These are phyloP conservation scores for Cicer pinnatifidum DNA, from an alignment of 306 rosid species.

Conservation along the genomic window DNA sequence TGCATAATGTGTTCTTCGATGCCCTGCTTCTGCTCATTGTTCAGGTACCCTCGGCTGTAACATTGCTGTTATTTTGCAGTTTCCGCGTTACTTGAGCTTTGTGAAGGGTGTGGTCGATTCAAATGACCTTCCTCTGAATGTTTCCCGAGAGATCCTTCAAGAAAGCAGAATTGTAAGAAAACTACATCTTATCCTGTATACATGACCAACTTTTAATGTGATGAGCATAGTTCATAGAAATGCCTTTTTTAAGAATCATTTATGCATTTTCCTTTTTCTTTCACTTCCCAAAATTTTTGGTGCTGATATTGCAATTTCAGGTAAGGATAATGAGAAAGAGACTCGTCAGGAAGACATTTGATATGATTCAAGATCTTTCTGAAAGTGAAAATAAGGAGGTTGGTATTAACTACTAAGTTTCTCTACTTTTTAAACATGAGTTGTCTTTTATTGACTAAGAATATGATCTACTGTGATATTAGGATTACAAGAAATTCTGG, in stretches of 20 bases:
- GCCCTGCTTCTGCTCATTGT: conserved; percentile 15
- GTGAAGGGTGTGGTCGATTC: conserved; percentile 98
- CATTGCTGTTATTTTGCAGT: conserved; percentile 58
- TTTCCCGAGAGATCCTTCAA: conserved; percentile 97
- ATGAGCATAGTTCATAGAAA: conserved; percentile 9
- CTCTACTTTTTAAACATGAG: conserved; percentile 22
- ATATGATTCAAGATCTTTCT: conserved; percentile 95
- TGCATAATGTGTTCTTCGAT: conserved; percentile 5
- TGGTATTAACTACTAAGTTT: conserved; percentile 23
- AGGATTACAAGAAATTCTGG: conserved; percentile 99
- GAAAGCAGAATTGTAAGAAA: conserved; percentile 95
- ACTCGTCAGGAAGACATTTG: conserved; percentile 92
- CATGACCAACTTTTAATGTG: conserved; percentile 1
- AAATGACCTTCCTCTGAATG: conserved; percentile 93
- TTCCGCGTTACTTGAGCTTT: conserved; percentile 95
- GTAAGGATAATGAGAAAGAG: conserved; percentile 99
- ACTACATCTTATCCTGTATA: conserved; percentile 9
- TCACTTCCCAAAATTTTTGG: not conserved
- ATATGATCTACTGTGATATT: conserved; percentile 40
- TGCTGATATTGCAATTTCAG: conserved; percentile 52
- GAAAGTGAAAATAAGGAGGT: conserved; percentile 96
- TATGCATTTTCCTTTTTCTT: not conserved
- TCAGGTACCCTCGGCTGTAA: conserved; percentile 1
- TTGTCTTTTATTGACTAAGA: conserved; percentile 31
- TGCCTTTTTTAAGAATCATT: not conserved